These are phyloP conservation scores for Aspergillus proliferans DNA, from an alignment of 2,329 filamentous ascomycete genomes.

Conservation along the genomic window DNA sequence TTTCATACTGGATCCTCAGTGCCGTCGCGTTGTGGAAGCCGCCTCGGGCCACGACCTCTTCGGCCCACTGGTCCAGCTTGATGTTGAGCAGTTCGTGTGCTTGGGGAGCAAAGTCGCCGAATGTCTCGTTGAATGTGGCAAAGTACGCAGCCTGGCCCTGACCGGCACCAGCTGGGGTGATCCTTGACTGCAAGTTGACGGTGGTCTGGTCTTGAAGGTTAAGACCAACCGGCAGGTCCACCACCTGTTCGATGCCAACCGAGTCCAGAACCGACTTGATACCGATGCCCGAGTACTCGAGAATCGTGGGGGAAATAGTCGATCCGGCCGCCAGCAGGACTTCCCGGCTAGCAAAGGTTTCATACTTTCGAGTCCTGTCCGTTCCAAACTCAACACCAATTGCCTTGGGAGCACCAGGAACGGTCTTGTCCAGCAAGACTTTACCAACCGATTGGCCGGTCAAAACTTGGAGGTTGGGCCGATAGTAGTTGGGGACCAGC, in stretches of 20 bases:
- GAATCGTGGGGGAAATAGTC: constrained; percentile 18
- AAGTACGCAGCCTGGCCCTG: constrained; percentile 24
- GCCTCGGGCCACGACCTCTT: constrained; percentile 18
- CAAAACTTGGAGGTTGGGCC: constrained; percentile 14
- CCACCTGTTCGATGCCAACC: constrained; percentile 11
- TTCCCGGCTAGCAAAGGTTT: constrained; percentile 18
- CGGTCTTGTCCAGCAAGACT: constrained; percentile 12
- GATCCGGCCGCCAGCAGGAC: constrained; percentile 24
- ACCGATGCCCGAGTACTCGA: constrained; percentile 25
- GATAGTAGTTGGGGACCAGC: constrained; percentile 20
- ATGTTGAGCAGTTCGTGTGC: constrained; percentile 16
- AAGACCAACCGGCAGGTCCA: constrained; percentile 24
- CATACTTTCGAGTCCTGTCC: constrained; percentile 13
- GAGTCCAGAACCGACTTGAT: constrained; percentile 11
- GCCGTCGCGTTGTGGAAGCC: constrained; percentile 22
- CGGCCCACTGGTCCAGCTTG: constrained; percentile 22
- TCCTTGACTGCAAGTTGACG: constrained; percentile 12
- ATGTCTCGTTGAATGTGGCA: constrained; percentile 21
- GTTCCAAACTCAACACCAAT: constrained; percentile 22
- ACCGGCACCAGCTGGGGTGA: constrained; percentile 8
- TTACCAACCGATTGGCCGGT: constrained; percentile 22
- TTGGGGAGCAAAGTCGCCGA: constrained; percentile 14
- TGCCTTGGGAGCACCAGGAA: constrained; percentile 6
- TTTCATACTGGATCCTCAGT: constrained; percentile 19
- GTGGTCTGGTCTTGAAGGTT: constrained; percentile 27